A percentile compares a stretch with the other conserved stretches of the same genome.
Conservation (phyloP, 257 asterid genomes). For the Ocimum tenuiflorum region DNA sequence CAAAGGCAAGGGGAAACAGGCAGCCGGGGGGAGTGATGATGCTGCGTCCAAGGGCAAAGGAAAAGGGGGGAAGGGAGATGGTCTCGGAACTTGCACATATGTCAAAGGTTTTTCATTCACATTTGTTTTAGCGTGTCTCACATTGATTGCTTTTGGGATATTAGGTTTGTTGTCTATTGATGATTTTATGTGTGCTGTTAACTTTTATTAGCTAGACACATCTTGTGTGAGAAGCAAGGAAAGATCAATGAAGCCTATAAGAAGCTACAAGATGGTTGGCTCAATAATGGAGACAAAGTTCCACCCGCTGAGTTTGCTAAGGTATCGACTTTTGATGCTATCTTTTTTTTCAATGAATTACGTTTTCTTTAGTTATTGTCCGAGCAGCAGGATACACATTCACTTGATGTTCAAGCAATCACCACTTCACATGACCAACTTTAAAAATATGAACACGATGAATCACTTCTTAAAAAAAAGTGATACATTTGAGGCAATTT, state of each 20-base stretch:
- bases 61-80: conserved; percentile 72
- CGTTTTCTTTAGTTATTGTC: not conserved
- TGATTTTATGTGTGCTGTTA: not conserved
- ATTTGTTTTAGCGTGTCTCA: too few species aligned
- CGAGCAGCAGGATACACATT: not conserved
- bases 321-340: conserved; percentile 35
- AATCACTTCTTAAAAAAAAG: too few species aligned
- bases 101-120: conserved; percentile 84
- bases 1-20: conserved; percentile 83
- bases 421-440: too few species aligned
- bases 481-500: not conserved
- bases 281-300: conserved; percentile 84
- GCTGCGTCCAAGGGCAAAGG: conserved; percentile 81
- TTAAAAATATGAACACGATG: too few species aligned
- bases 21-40: conserved; percentile 82
- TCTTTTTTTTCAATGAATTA: not conserved
- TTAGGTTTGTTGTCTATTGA: not conserved
- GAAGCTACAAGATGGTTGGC: conserved; percentile 98
- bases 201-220: conserved; percentile 68
- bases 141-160: not conserved
- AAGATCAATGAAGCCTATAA: conserved; percentile 96
- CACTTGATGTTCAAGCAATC: not conserved
- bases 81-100: conserved; percentile 93
- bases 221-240: conserved; percentile 97
- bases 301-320: conserved; percentile 99